A percentile compares a stretch with the other conserved stretches of the same genome.
Evolutionary conservation across 179 eudicot species (phyloP).

Genomic region (Silene noctiflora): DNA sequence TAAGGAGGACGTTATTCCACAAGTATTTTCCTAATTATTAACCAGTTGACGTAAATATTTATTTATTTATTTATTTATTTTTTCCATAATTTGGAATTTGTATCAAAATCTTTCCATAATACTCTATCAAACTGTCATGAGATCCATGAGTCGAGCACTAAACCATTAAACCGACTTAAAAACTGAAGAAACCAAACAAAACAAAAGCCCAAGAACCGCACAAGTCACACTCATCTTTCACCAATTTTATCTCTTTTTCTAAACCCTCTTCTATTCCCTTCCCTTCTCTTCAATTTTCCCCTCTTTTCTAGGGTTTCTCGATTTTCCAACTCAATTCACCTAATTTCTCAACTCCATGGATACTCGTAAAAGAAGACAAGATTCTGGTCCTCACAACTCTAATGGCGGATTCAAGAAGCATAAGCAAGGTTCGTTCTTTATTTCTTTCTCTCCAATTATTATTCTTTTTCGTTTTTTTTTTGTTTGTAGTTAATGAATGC

Average conservation of each 20-base stretch:
- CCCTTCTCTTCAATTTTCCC: constrained; percentile 25
- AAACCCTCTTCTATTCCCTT: background rate
- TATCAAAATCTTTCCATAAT: too few species aligned
- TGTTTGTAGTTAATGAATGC: background rate
- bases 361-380: constrained; percentile 44
- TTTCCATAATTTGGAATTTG: too few species aligned
- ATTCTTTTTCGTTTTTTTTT: background rate
- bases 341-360: constrained; percentile 35
- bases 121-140: too few species aligned
- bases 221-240: background rate
- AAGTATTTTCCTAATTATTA: too few species aligned
- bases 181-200: background rate
- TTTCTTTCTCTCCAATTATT: background rate
- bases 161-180: background rate
- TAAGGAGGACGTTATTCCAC: too few species aligned
- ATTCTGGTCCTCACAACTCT: constrained; percentile 25
- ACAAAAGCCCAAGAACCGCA: background rate
- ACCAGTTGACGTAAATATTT: too few species aligned
- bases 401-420: constrained; percentile 65
- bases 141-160: background rate
- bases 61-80: too few species aligned
- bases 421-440: constrained; percentile 45
- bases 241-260: constrained; percentile 12
- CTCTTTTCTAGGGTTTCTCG: constrained; percentile 31
- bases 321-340: background rate